Percentiles rank a stretch among this genome's conserved stretches.
These are phyloP conservation scores for Mycena indigotica DNA, from an alignment of 768 basidiomycete species.

Conservation along the genomic window DNA sequence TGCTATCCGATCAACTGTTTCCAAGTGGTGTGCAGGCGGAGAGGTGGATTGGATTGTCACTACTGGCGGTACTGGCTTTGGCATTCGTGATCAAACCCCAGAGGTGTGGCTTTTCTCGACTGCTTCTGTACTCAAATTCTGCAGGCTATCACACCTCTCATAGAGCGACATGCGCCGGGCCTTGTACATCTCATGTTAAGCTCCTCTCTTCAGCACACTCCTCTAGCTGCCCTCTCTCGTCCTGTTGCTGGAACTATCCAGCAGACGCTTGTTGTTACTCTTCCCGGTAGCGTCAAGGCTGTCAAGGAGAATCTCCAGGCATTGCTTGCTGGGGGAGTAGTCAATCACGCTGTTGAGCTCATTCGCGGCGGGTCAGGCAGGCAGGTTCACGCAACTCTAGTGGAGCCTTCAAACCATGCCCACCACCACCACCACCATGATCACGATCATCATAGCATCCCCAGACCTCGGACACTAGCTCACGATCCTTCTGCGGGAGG, in stretches of 20 bases:
- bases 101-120: conserved; percentile 53
- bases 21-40: conserved; percentile 44
- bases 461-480: conserved; percentile 63
- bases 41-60: conserved; percentile 77
- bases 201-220: conserved; percentile 71
- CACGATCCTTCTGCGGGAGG: conserved; percentile 72
- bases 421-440: conserved; percentile 33
- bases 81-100: conserved; percentile 77
- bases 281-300: conserved; percentile 86
- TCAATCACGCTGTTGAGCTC: conserved; percentile 73
- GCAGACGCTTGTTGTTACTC: conserved; percentile 70
- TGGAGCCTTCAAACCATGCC: conserved; percentile 26
- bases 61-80: conserved; percentile 88
- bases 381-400: conserved; percentile 55
- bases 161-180: conserved; percentile 69
- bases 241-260: conserved; percentile 77
- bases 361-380: conserved; percentile 68
- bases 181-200: conserved; percentile 74
- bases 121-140: neutral
- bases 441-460: conserved; percentile 41
- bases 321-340: conserved; percentile 58
- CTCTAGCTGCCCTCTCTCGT: conserved; percentile 79
- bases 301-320: conserved; percentile 76
- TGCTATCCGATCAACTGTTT: conserved; percentile 51
- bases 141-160: conserved; percentile 65